Conservation (phyloP, 2,329 filamentous ascomycete species). For the Colletotrichum orchidophilum region DNA sequence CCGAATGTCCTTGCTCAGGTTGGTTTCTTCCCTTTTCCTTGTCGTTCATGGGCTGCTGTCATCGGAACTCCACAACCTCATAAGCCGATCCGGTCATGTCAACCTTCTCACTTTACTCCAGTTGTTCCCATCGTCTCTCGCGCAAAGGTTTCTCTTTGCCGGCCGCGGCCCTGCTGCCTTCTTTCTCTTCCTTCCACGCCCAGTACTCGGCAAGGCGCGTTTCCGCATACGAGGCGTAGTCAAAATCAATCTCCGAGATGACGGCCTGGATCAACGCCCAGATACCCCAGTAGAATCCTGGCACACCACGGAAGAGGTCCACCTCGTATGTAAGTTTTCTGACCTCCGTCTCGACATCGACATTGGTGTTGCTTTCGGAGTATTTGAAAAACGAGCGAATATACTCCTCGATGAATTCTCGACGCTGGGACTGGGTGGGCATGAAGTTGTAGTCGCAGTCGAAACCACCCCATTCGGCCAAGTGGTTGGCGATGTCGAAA, state of each 20-base stretch:
- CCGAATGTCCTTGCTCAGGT: constrained; percentile 14
- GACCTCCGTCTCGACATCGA: constrained; percentile 69
- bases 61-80: neutral
- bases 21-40: neutral
- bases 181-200: constrained; percentile 83
- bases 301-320: constrained; percentile 86
- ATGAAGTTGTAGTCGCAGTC: constrained; percentile 90
- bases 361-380: constrained; percentile 50
- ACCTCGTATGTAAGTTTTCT: constrained; percentile 81
- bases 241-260: constrained; percentile 96
- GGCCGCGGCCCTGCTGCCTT: constrained; percentile 64
- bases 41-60: neutral
- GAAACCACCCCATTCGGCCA: constrained; percentile 97
- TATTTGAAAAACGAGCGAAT: constrained; percentile 76
- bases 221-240: constrained; percentile 93
- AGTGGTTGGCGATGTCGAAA: constrained; percentile 97
- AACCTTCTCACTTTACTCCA: constrained; percentile 38
- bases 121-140: constrained; percentile 81
- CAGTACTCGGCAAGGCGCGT: constrained; percentile 89
- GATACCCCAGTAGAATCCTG: constrained; percentile 91
- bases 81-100: neutral
- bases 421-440: constrained; percentile 79
- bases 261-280: constrained; percentile 95
- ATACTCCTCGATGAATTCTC: constrained; percentile 86
- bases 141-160: constrained; percentile 75